Percentiles rank a stretch among this genome's conserved stretches.
Evolutionary conservation across 305 asterid genomes (phyloP).

Genomic region (Fraxinus greggii): DNA sequence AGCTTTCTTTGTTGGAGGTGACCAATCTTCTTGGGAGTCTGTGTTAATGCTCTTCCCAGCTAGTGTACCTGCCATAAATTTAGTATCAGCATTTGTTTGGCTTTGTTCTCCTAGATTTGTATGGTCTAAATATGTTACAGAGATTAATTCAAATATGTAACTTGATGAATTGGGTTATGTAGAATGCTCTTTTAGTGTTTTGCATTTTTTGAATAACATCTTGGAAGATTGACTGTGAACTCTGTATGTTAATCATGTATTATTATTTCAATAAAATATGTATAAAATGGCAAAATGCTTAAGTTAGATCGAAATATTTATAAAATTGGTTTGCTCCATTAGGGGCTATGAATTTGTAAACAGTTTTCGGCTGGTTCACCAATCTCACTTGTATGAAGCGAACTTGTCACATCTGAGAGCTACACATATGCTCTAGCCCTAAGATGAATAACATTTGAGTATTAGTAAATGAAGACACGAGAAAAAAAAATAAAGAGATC

Average conservation of each 20-base stretch:
- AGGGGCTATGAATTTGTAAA: neutral
- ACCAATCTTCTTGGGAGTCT: neutral
- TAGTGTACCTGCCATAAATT: too few species aligned
- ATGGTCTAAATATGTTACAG: neutral
- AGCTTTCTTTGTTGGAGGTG: neutral
- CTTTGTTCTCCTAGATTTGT: neutral
- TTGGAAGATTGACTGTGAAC: neutral
- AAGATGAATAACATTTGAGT: neutral
- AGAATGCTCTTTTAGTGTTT: neutral
- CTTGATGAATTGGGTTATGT: neutral
- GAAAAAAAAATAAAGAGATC: neutral
- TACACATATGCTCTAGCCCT: neutral
- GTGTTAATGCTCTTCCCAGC: neutral
- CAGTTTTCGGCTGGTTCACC: neutral
- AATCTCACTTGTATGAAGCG: neutral
- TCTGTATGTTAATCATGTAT: neutral
- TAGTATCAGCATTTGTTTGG: neutral
- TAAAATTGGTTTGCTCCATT: neutral
- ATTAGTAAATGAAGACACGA: too few species aligned
- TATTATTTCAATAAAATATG: too few species aligned
- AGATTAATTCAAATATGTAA: too few species aligned
- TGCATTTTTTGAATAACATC: neutral
- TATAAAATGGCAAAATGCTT: neutral
- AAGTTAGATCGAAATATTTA: too few species aligned
- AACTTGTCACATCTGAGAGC: neutral